These are phyloP conservation scores for Candida tallmaniae DNA, from an alignment of 805 yeast genomes.

Conservation along the genomic window DNA sequence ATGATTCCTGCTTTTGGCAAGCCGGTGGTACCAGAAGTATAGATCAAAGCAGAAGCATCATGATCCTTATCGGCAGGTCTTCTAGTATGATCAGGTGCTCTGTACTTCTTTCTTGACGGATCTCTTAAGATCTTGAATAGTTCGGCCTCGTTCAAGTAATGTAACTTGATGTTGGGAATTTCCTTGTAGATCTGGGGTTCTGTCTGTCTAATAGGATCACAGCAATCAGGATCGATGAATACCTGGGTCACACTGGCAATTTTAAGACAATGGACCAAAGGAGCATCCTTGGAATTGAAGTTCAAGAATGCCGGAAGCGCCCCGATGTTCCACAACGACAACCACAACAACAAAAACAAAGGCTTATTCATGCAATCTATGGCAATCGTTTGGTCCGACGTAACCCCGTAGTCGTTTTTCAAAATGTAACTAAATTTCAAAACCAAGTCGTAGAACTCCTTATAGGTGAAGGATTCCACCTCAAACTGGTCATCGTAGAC, in stretches of 20 bases:
- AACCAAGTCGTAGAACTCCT: constrained; percentile 61
- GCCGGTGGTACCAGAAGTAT: constrained; percentile 94
- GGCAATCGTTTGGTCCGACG: constrained; percentile 65
- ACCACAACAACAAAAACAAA: constrained; percentile 72
- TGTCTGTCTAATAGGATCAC: constrained; percentile 46
- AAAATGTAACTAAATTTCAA: constrained; percentile 64
- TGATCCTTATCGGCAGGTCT: constrained; percentile 54
- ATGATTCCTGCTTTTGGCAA: constrained; percentile 90
- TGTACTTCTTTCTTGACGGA: constrained; percentile 41
- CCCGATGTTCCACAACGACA: constrained; percentile 87
- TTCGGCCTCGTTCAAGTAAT: constrained; percentile 49
- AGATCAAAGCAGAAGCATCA: constrained; percentile 68
- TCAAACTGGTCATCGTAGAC: constrained; percentile 52
- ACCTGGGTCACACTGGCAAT: constrained; percentile 61
- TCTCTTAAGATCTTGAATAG: constrained; percentile 40
- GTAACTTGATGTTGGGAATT: constrained; percentile 35
- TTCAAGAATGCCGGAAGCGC: constrained; percentile 85
- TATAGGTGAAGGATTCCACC: constrained; percentile 63
- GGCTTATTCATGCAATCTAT: constrained; percentile 81
- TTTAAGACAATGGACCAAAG: constrained; percentile 75
- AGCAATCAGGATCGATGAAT: constrained; percentile 71
- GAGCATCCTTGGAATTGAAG: constrained; percentile 67
- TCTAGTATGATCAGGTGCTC: constrained; percentile 56
- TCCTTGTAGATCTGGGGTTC: constrained; percentile 34
- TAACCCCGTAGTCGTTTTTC: constrained; percentile 57